Evolutionary conservation across 202 grass and related monocot genomes (phyloP), one percentile per base, ranked within the genome.

Genomic region (Setaria viridis): DNA sequence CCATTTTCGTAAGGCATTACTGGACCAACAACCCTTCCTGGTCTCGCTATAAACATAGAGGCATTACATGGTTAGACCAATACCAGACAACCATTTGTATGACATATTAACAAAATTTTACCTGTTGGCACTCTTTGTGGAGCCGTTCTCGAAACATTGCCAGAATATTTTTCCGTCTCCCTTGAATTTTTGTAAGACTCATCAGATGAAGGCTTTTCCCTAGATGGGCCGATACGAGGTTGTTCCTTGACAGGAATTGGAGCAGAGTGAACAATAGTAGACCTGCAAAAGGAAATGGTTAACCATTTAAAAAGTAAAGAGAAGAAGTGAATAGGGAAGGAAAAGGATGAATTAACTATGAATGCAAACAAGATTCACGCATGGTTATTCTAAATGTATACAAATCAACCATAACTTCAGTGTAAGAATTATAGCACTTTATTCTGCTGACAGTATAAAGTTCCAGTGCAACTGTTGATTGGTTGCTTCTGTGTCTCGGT

Each of bases 11-110:
- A 94, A 78, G 93, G 88, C 74, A 88, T 67, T 45, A 94, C 91
- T 34, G 91, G 90, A 55, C 90, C 92, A 41, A 99, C 92, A 82
- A 94, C 90, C 85, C 94, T 93, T 89, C 93, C 97, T 80, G 97
- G 87, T 91, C 90, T 92, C 70, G 90, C 97, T 99, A 82, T 16
- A 91, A 85, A 90, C 43, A 84, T 20, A 82, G 34, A 82, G 84
- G 25, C 67, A 66, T 59, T 37, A 39, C 4, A 43, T 67, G 39
- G 46, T 78, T 80, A 74, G 37, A 71, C 11, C 57, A 60, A 65
- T 68, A 72, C 54, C 21, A 79, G 13, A 42, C 6, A 84, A 63
- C 20, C 4, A 34, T 41, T 19, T 65, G 67, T 79, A 71, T 72
- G 67, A 72, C 41, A 48, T 5, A 67, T 77, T n/a, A 77, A 80